These are phyloP conservation scores for Colletotrichum musae DNA, from an alignment of 2,329 filamentous ascomycete genomes.

Conservation along the genomic window DNA sequence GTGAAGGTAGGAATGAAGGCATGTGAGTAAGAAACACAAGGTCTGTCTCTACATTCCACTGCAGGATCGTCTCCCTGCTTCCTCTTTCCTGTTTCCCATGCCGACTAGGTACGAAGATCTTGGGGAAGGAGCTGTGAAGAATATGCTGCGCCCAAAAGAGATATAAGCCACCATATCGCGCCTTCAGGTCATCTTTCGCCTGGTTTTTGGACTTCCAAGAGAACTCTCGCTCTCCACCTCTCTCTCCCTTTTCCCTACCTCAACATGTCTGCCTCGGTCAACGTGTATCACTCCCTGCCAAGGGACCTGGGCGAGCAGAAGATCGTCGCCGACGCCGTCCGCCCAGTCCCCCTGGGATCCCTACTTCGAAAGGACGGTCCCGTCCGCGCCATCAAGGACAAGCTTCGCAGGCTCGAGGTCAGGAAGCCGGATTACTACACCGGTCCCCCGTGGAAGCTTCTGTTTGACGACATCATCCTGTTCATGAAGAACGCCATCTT, in stretches of 20 bases:
- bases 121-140: not conserved
- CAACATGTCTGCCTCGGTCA: constrained; percentile 14
- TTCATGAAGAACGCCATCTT: constrained; percentile 16
- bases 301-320: constrained; percentile 27
- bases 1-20: too few relatives aligned
- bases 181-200: not conserved
- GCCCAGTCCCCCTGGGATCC: constrained; percentile 16
- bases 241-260: not conserved
- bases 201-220: not conserved
- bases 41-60: too few relatives aligned
- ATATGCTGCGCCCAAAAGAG: not conserved
- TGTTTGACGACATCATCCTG: constrained; percentile 25
- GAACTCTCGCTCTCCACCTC: not conserved
- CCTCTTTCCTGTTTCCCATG: too few relatives aligned
- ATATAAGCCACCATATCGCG: not conserved
- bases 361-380: constrained; percentile 15
- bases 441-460: constrained; percentile 28
- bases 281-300: constrained; percentile 27
- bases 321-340: constrained; percentile 3
- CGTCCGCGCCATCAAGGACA: constrained; percentile 13
- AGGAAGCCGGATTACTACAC: constrained; percentile 32
- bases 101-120: too few relatives aligned
- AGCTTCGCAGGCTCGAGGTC: constrained; percentile 5
- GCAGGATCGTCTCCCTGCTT: too few relatives aligned
- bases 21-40: too few relatives aligned